A percentile compares a stretch with the other conserved stretches of the same genome.
Conservation (phyloP, 208 protist genomes). For the Herpetomonas muscarum region DNA sequence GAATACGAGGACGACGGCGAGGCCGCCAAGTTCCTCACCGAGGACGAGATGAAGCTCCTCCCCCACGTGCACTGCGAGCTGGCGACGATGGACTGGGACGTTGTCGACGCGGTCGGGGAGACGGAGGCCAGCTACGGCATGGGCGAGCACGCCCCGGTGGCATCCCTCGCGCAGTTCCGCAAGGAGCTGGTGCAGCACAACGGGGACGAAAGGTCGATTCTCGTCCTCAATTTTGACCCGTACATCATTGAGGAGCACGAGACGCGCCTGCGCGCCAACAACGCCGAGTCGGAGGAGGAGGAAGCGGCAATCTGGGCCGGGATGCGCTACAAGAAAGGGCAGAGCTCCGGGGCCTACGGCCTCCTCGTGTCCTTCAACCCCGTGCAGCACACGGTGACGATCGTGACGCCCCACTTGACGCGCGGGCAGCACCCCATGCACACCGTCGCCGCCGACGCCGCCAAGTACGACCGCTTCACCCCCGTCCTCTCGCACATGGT, state of each 20-base stretch:
- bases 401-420: constrained; percentile 60
- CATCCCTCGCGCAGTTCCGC: constrained; percentile 68
- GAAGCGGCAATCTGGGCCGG: constrained; percentile 27
- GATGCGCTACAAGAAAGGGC: constrained; percentile 29
- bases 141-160: constrained; percentile 77
- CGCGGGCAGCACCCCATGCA: constrained; percentile 28
- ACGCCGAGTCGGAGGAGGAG: constrained; percentile 71
- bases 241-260: constrained; percentile 83
- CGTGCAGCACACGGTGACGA: constrained; percentile 51
- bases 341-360: constrained; percentile 61
- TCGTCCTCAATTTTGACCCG: constrained; percentile 88
- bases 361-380: constrained; percentile 75
- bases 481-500: constrained; percentile 36
- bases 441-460: neutral
- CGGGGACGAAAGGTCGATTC: constrained; percentile 48
- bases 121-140: constrained; percentile 31
- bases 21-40: constrained; percentile 21
- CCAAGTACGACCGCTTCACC: constrained; percentile 15
- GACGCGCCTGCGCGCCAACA: constrained; percentile 65
- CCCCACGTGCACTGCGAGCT: constrained; percentile 75
- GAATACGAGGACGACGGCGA: constrained; percentile 63
- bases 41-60: constrained; percentile 32
- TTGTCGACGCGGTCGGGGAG: constrained; percentile 50
- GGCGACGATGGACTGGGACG: constrained; percentile 74
- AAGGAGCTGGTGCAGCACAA: constrained; percentile 70